Evolutionary conservation across 2,329 filamentous ascomycete species (phyloP).

Genomic region (Colletotrichum graminicola): DNA sequence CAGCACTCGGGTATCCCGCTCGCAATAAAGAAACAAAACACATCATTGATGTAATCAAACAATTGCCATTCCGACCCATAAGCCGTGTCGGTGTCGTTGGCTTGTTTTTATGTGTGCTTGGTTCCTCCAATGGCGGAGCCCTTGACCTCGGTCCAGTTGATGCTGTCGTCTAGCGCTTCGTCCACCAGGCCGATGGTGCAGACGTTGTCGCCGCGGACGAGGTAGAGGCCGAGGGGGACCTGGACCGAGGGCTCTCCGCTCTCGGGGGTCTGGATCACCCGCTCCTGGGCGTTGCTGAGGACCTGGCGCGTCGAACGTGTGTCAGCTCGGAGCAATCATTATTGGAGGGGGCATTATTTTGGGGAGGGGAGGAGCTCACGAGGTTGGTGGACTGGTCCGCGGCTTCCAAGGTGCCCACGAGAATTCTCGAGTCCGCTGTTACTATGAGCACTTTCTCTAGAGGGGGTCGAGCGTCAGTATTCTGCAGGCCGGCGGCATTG

Average conservation of each 20-base stretch:
- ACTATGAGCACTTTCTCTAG: conserved; percentile 92
- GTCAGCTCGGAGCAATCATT: conserved; percentile 14
- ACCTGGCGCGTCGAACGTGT: conserved; percentile 64
- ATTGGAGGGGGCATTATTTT: not conserved
- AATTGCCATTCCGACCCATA: conserved; percentile 41
- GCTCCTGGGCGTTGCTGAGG: conserved; percentile 84
- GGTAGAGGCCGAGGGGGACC: conserved; percentile 87
- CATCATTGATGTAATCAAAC: conserved; percentile 7
- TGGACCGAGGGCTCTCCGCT: conserved; percentile 85
- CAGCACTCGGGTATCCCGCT: conserved; percentile 40
- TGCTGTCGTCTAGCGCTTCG: conserved; percentile 87
- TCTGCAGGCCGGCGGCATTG: conserved; percentile 12
- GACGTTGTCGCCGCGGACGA: conserved; percentile 95
- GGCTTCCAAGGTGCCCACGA: conserved; percentile 84
- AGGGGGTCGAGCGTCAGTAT: conserved; percentile 46
- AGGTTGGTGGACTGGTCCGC: conserved; percentile 95
- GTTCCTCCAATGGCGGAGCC: conserved; percentile 86
- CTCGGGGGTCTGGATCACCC: conserved; percentile 88
- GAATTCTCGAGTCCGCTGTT: conserved; percentile 90
- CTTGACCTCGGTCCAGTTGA: conserved; percentile 93
- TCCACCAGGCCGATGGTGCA: conserved; percentile 91
- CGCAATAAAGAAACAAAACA: conserved; percentile 14
- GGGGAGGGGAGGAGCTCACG: conserved; percentile 54
- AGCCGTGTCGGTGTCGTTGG: not conserved
- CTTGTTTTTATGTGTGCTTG: conserved; percentile 71